Evolutionary conservation across 208 protist genomes (phyloP).

Genomic region (Acanthamoeba healyi): DNA sequence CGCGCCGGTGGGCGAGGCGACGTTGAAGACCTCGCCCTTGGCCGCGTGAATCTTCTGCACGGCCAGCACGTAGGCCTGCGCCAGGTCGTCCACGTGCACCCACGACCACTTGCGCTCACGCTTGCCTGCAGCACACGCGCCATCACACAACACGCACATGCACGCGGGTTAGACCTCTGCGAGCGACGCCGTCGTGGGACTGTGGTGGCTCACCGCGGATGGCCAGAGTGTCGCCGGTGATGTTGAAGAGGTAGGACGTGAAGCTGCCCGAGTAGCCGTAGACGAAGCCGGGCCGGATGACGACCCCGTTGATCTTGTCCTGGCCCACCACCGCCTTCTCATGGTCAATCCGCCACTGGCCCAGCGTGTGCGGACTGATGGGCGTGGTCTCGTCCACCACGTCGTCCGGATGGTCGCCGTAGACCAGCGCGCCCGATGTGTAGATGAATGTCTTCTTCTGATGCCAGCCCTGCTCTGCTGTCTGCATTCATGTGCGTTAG

Average conservation of each 20-base stretch:
- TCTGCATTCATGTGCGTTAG: background rate
- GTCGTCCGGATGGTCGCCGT: slow-evolving; percentile 36
- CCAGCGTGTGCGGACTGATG: background rate
- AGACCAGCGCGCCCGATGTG: slow-evolving; percentile 66
- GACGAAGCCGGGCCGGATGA: slow-evolving; percentile 55
- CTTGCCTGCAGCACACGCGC: background rate
- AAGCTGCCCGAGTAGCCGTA: slow-evolving; percentile 74
- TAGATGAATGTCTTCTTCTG: slow-evolving; percentile 74
- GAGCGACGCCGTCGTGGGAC: background rate
- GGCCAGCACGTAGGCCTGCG: slow-evolving; percentile 64
- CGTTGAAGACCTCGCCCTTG: slow-evolving; percentile 74
- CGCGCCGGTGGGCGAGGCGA: background rate
- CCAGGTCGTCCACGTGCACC: slow-evolving; percentile 69
- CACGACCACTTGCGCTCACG: slow-evolving; percentile 37
- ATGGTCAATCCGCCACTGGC: slow-evolving; percentile 38
- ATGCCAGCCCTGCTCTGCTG: slow-evolving; percentile 26
- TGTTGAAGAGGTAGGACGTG: background rate
- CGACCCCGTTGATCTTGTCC: slow-evolving; percentile 38
- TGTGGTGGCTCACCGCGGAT: background rate
- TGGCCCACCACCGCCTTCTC: slow-evolving; percentile 60
- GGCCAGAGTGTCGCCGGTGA: background rate
- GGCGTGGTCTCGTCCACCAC: slow-evolving; percentile 71
- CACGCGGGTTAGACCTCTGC: background rate
- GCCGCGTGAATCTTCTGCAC: slow-evolving; percentile 20
- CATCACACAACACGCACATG: background rate